Evolutionary conservation across 495 filamentous ascomycete genomes (phyloP).

Genomic region (Penicillium bialowiezense): DNA sequence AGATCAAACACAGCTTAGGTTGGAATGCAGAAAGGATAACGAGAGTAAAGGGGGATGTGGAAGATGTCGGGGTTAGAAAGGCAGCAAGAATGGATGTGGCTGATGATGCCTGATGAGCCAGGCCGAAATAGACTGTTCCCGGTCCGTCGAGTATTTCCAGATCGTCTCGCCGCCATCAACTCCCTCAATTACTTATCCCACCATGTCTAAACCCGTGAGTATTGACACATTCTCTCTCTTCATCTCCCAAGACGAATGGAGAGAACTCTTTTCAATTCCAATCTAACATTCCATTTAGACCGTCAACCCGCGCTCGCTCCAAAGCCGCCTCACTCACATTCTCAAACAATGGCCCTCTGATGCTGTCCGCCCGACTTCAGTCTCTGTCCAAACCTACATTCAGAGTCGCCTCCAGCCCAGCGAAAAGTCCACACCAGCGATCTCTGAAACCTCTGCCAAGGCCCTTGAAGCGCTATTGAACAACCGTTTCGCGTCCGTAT

Average conservation of each 20-base stretch:
- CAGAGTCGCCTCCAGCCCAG: slow-evolving; percentile 51
- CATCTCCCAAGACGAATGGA: background rate
- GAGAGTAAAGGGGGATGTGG: slow-evolving; percentile 17
- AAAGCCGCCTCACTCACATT: slow-evolving; percentile 52
- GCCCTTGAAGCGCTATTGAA: slow-evolving; percentile 74
- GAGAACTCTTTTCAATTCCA: background rate
- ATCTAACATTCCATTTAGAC: slow-evolving; percentile 14
- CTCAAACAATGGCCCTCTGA: slow-evolving; percentile 78
- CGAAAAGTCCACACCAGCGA: slow-evolving; percentile 23
- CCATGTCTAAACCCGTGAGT: slow-evolving; percentile 33
- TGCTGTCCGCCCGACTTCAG: slow-evolving; percentile 65
- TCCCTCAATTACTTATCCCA: slow-evolving; percentile 1
- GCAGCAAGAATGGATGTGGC: slow-evolving; percentile 18
- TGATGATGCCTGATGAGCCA: slow-evolving; percentile 13
- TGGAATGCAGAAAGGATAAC: slow-evolving; percentile 12
- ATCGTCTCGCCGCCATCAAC: background rate
- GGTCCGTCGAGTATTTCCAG: background rate
- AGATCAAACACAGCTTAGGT: slow-evolving; percentile 15
- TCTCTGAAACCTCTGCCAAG: slow-evolving; percentile 61
- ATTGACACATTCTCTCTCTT: background rate
- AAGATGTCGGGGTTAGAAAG: slow-evolving; percentile 19
- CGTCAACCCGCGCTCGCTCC: slow-evolving; percentile 52
- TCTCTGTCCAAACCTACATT: slow-evolving; percentile 71
- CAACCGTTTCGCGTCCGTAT: slow-evolving; percentile 67
- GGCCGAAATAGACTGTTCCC: slow-evolving; percentile 11